Conservation (phyloP, 2,329 filamentous ascomycete species). For the Nemania abortiva region DNA sequence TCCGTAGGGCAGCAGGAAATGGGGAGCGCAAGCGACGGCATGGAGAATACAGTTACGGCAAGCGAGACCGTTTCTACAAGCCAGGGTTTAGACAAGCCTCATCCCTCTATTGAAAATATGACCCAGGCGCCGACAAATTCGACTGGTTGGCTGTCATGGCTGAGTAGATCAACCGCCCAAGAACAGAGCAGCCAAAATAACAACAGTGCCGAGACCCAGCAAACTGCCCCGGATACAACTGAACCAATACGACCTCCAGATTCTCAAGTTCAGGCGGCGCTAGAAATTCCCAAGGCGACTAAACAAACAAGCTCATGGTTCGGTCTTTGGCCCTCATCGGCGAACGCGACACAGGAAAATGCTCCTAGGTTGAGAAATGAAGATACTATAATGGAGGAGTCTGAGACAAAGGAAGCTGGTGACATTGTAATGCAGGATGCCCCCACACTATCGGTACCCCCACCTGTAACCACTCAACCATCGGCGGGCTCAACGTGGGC, state of each 20-base stretch:
- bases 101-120: conserved; percentile 30
- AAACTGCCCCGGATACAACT: conserved; percentile 41
- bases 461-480: conserved; percentile 50
- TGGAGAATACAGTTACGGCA: conserved; percentile 12
- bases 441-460: conserved; percentile 46
- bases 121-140: conserved; percentile 49
- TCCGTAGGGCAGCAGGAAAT: conserved; percentile 29
- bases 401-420: conserved; percentile 50
- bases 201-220: conserved; percentile 34
- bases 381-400: conserved; percentile 39
- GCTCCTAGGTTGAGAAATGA: conserved; percentile 37
- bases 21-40: conserved; percentile 16
- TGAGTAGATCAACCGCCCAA: conserved; percentile 51
- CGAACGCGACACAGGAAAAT: conserved; percentile 34
- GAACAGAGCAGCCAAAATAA: conserved; percentile 29
- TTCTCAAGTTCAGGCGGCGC: conserved; percentile 34
- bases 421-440: conserved; percentile 61
- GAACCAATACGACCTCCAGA: conserved; percentile 38
- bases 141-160: conserved; percentile 69
- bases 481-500: conserved; percentile 78
- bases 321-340: conserved; percentile 51
- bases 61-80: not conserved
- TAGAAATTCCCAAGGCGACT: conserved; percentile 41
- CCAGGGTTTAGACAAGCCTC: conserved; percentile 21
- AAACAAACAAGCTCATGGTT: conserved; percentile 53